Base-by-base conservation (phyloP, 2,329 filamentous ascomycete genomes). In the Cadophora luteo-olivacea region DNA sequence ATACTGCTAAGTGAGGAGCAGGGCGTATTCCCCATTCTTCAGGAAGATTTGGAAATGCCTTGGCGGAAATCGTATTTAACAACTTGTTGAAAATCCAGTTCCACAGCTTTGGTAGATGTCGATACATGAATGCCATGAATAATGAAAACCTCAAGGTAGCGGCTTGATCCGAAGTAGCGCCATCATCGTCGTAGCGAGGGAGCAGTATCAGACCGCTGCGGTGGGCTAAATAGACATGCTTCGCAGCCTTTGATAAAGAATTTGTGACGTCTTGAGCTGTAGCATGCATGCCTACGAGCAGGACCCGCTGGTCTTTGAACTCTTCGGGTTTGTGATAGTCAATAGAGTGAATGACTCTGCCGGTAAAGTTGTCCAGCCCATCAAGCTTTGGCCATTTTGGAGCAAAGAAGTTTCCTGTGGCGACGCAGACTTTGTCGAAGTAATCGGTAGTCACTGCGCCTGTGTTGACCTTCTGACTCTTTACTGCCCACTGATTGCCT, bases 261-360 rank as follows among this genome's bases (percentile, higher is more conserved):
- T 61, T 61, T 19, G 58, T 61, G 2, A 61, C 58, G 29, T 61
- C 58, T 49, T 61, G 58, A n/a, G 58, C 58, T 8, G 58, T 61
- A 36, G 58, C 58, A 19, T 61, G 58, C 38, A 61, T 61, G 38
- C 58, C 58, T 19, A 61, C 22, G 16, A 61, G 2, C n/a, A 61
- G 49, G 38, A 61, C 38, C 14, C 38, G 38, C 24, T 61, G 58
- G 14, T 61, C 58, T 61, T 61, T 61, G 58, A 61, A 61, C 1
- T 61, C 38, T 29, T 48, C 38, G 2, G 58, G 45, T 3, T 29
- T n/a, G 45, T 61, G 58, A 29, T 41, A 61, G n/a, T 61, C 58
- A 19, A 61, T 61, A 3, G 58, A 61, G 22, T 61, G 58, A n/a
- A 61, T 41, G 22, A 61, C 58, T 48, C 14, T 48, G 2, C 58